Conservation (phyloP, 768 basidiomycete genomes). For the Rhodotorula graminis region DNA sequence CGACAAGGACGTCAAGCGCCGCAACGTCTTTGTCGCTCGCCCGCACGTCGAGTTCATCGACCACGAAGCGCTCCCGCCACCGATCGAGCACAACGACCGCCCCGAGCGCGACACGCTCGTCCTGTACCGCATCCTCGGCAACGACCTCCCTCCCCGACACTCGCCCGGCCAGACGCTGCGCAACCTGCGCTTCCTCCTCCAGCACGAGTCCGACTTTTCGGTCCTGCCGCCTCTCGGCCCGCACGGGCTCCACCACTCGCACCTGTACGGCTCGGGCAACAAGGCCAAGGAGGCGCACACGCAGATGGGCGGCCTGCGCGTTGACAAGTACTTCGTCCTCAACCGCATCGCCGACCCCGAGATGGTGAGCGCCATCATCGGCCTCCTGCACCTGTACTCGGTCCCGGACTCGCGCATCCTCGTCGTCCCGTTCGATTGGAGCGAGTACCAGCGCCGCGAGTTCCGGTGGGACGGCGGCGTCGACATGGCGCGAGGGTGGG, state of each 20-base stretch:
- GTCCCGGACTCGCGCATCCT: slow-evolving; percentile 40
- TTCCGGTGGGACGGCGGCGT: slow-evolving; percentile 44
- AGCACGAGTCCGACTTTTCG: slow-evolving; percentile 42
- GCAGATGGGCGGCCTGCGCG: slow-evolving; percentile 28
- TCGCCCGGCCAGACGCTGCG: slow-evolving; percentile 43
- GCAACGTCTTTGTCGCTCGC: slow-evolving; percentile 23
- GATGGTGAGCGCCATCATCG: slow-evolving; percentile 37
- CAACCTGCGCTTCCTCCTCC: slow-evolving; percentile 45
- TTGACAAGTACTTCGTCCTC: slow-evolving; percentile 45
- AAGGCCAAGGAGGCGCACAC: slow-evolving; percentile 21
- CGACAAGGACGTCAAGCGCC: not conserved
- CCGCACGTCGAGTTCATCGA: slow-evolving; percentile 29
- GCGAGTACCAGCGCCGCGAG: slow-evolving; percentile 39
- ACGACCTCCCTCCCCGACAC: slow-evolving; percentile 45
- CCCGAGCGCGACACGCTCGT: slow-evolving; percentile 43
- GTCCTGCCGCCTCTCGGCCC: slow-evolving; percentile 35
- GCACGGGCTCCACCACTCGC: slow-evolving; percentile 34
- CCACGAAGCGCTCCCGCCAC: slow-evolving; percentile 32
- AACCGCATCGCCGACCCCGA: slow-evolving; percentile 42
- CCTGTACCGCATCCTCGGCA: slow-evolving; percentile 45
- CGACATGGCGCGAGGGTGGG: slow-evolving; percentile 35
- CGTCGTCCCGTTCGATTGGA: slow-evolving; percentile 42
- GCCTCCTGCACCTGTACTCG: slow-evolving; percentile 37
- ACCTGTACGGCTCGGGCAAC: slow-evolving; percentile 35
- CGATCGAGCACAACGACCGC: slow-evolving; percentile 23